phyloP scores from a whole-genome alignment of 2,329 filamentous ascomycete genomes.

The Cadophora sp. region DNA sequence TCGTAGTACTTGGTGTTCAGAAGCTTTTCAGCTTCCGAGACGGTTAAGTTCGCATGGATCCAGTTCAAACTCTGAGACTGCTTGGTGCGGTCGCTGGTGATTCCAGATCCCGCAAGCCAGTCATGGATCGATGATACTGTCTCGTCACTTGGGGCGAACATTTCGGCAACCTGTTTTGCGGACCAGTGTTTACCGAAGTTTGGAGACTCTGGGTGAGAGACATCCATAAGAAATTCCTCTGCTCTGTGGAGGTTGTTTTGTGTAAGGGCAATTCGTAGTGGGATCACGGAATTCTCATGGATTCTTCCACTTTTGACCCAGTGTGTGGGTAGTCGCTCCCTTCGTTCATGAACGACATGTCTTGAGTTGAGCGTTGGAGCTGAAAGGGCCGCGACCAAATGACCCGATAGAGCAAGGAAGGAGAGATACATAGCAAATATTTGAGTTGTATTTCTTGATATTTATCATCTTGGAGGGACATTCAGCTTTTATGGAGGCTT shows the following conservation, averaged over 20 bases:
- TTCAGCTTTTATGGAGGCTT: background rate
- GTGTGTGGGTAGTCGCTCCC: slow-evolving; percentile 26
- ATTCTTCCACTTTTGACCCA: slow-evolving; percentile 30
- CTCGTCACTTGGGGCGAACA: slow-evolving; percentile 51
- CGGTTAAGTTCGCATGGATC: slow-evolving; percentile 45
- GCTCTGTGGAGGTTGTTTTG: slow-evolving; percentile 53
- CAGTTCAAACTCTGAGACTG: slow-evolving; percentile 49
- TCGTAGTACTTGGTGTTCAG: slow-evolving; percentile 56
- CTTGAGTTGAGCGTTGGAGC: slow-evolving; percentile 24
- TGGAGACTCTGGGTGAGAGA: slow-evolving; percentile 46
- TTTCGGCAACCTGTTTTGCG: slow-evolving; percentile 29
- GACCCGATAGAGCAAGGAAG: slow-evolving; percentile 20
- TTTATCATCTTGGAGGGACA: background rate
- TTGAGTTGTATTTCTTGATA: background rate
- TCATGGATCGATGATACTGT: slow-evolving; percentile 50
- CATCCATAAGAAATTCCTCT: slow-evolving; percentile 51
- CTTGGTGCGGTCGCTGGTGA: slow-evolving; percentile 53
- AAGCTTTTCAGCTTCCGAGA: slow-evolving; percentile 56
- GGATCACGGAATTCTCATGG: slow-evolving; percentile 31
- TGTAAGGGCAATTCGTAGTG: slow-evolving; percentile 49
- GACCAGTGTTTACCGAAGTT: slow-evolving; percentile 48
- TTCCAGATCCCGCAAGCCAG: slow-evolving; percentile 62
- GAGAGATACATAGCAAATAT: slow-evolving; percentile 31
- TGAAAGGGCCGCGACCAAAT: slow-evolving; percentile 23
- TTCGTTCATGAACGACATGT: slow-evolving; percentile 38